Evolutionary conservation across 805 yeast genomes (phyloP).

Genomic region (Dipodascus geniculatus): DNA sequence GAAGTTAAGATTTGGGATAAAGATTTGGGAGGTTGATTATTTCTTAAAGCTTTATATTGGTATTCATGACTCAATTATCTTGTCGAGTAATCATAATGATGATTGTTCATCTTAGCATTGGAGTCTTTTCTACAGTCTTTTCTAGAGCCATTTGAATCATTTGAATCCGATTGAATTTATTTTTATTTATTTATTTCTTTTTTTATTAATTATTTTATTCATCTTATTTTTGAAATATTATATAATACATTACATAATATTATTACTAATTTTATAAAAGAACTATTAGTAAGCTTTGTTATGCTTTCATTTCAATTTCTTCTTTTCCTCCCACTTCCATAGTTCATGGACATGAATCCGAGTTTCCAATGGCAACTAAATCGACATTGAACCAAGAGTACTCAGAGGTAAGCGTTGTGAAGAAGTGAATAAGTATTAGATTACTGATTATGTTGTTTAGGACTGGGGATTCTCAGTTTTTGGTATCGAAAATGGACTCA

Average conservation of each 20-base stretch:
- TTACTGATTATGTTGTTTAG: conserved; percentile 4
- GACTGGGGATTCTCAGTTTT: conserved; percentile 15
- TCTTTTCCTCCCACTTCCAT: not conserved
- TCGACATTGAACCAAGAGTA: not conserved
- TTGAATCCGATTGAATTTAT: too few species aligned
- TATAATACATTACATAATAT: not conserved
- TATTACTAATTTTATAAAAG: not conserved
- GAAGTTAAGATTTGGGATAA: not conserved
- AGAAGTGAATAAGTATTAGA: not conserved
- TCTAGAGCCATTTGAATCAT: too few species aligned
- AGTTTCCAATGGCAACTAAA: not conserved
- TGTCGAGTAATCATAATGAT: too few species aligned
- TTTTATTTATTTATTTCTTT: too few species aligned
- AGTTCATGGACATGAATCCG: not conserved
- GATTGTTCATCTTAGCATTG: too few species aligned
- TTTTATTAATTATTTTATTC: too few species aligned
- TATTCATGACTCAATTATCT: not conserved
- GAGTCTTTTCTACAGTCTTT: too few species aligned
- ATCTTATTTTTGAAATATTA: too few species aligned
- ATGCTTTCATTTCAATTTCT: not conserved
- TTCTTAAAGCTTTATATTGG: not conserved
- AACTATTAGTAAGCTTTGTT: not conserved
- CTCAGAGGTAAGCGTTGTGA: not conserved
- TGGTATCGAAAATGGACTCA: conserved; percentile 7
- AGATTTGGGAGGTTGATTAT: not conserved